Percentiles rank a stretch among this genome's conserved stretches.
Evolutionary conservation across 192 early-diverging fungal species (phyloP).

Genomic region (Powellomyces hirtus): DNA sequence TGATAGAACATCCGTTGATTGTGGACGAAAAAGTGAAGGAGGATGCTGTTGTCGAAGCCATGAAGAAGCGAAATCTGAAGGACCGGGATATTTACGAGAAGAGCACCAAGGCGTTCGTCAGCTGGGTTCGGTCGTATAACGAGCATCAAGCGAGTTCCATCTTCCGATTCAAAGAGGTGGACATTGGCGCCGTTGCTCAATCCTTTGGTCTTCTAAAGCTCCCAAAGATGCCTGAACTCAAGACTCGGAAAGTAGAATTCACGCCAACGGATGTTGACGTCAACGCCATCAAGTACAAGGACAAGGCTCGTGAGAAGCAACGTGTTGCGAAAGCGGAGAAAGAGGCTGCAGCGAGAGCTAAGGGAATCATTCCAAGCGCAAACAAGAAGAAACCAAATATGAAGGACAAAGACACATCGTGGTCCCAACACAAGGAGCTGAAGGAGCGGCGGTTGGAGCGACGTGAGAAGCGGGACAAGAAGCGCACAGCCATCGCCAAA

Average conservation of each 20-base stretch:
- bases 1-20: slow-evolving; percentile 34
- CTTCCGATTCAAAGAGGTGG: slow-evolving; percentile 82
- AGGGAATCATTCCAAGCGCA: slow-evolving; percentile 4
- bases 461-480: slow-evolving; percentile 59
- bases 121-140: slow-evolving; percentile 85
- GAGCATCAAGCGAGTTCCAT: slow-evolving; percentile 95
- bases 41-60: slow-evolving; percentile 45
- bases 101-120: slow-evolving; percentile 65
- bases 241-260: slow-evolving; percentile 28
- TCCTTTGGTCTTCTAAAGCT: slow-evolving; percentile 78
- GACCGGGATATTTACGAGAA: slow-evolving; percentile 80
- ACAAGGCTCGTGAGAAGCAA: slow-evolving; percentile 70
- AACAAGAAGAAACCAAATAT: slow-evolving; percentile 32
- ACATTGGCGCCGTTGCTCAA: slow-evolving; percentile 71
- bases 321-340: slow-evolving; percentile 53
- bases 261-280: slow-evolving; percentile 3
- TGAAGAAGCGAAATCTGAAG: slow-evolving; percentile 55
- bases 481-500: slow-evolving; percentile 40
- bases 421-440: slow-evolving; percentile 71
- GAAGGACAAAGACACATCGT: slow-evolving; percentile 47
- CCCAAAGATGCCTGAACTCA: slow-evolving; percentile 94
- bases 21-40: not conserved
- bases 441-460: slow-evolving; percentile 67
- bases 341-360: slow-evolving; percentile 35
- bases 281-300: slow-evolving; percentile 64